These are phyloP conservation scores for Apiotrichum sp. DNA, from an alignment of 1,284 basidiomycete species.

Conservation along the genomic window DNA sequence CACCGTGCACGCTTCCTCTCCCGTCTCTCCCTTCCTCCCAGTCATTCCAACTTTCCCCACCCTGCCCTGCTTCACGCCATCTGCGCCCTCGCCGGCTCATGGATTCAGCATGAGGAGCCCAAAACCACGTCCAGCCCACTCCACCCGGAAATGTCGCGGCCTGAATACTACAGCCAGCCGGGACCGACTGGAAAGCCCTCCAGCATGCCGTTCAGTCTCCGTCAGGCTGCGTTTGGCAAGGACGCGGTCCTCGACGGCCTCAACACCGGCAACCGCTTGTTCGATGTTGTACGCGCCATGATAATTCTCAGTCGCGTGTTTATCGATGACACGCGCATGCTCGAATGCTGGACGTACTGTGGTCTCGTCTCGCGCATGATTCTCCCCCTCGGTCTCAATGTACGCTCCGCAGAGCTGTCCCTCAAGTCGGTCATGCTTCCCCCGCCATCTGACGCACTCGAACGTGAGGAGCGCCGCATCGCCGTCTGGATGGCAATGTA, in stretches of 20 bases:
- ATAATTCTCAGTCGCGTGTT: constrained; percentile 42
- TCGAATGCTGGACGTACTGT: constrained; percentile 44
- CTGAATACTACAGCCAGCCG: not conserved
- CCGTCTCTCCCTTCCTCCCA: constrained; percentile 48
- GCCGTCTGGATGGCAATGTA: constrained; percentile 45
- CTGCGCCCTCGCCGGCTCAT: constrained; percentile 43
- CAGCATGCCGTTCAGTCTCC: constrained; percentile 25
- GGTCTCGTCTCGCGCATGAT: constrained; percentile 43
- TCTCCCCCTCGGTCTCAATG: constrained; percentile 42
- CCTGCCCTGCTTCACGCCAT: constrained; percentile 48
- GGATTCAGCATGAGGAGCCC: constrained; percentile 12
- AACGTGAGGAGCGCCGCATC: constrained; percentile 42
- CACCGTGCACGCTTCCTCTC: constrained; percentile 45
- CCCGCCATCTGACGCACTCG: constrained; percentile 38
- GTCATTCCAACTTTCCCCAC: constrained; percentile 48
- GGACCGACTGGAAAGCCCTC: not conserved
- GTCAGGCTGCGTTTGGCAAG: constrained; percentile 38
- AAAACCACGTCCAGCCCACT: not conserved
- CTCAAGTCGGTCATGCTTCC: constrained; percentile 43
- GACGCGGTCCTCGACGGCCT: constrained; percentile 38
- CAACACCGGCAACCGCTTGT: constrained; percentile 40
- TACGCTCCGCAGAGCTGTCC: constrained; percentile 38
- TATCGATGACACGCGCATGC: constrained; percentile 45
- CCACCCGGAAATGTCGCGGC: not conserved
- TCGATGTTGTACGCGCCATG: constrained; percentile 44